Evolutionary conservation across 2,329 filamentous ascomycete genomes (phyloP), one percentile per base, ranked within the genome.

Genomic region (Orbilia blumenaviensis): DNA sequence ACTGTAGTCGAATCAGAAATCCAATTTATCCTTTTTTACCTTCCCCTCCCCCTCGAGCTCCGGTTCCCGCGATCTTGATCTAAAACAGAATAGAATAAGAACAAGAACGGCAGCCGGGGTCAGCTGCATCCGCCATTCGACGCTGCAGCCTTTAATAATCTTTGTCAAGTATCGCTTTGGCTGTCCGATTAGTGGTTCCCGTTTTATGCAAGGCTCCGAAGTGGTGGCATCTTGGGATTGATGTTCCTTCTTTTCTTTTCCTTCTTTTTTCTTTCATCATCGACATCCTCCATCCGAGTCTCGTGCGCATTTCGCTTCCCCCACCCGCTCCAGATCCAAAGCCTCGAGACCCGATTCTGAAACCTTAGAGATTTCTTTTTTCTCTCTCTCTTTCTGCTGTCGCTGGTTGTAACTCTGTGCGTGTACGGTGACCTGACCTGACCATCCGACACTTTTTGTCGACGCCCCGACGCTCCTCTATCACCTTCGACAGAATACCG

Each of bases 201-300:
- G 12, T 27, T 54, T 54, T 16, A 54, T 54, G 52, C 52, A 36
- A 16, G 21, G 18, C 42, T 56, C 52, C 29, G 32, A 38, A 36
- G 32, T 62, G 66, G 54, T 69, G 66, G 42, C 66, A 44, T 67
- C 38, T 38, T n/a, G n/a, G n/a, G n/a, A n/a, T n/a, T n/a, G n/a
- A n/a, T n/a, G n/a, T n/a, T n/a, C n/a, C n/a, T n/a, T n/a, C n/a
- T n/a, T n/a, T n/a, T n/a, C n/a, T n/a, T n/a, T n/a, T n/a, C n/a
- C n/a, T n/a, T n/a, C n/a, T n/a, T n/a, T n/a, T n/a, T n/a, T 50
- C 25, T 50, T 12, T 38, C n/a, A 50, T 23, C 60, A 50, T 48
- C 60, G 41, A 36, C 48, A 34, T 54, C 46, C 41, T 25, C 48
- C 25, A 25, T 52, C 27, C 48, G 8, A 44, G 52, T 64, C 42